phyloP scores from a whole-genome alignment of 306 rosid species.

The Fragaria vesca region DNA sequence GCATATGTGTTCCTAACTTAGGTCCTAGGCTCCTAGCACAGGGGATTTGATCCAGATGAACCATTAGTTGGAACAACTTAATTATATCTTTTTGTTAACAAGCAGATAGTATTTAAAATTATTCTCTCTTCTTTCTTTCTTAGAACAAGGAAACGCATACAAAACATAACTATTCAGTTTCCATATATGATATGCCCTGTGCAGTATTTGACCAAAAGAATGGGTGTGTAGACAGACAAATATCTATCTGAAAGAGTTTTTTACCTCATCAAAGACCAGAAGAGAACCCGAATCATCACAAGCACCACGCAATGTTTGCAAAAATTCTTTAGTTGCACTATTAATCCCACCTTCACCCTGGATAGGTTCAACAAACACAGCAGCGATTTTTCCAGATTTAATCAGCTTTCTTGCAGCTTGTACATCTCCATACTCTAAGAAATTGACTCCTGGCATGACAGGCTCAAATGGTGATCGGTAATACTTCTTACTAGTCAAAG shows the following conservation, averaged over 20 bases:
- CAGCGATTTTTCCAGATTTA: slow-evolving; percentile 14
- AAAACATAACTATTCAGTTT: not conserved
- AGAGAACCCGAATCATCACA: slow-evolving; percentile 79
- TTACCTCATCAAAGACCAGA: slow-evolving; percentile 87
- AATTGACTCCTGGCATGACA: slow-evolving; percentile 22
- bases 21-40: not conserved
- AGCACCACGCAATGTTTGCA: slow-evolving; percentile 58
- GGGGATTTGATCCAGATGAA: not conserved
- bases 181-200: not conserved
- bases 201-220: not conserved
- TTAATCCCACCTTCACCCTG: slow-evolving; percentile 18
- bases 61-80: not conserved
- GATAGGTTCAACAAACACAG: slow-evolving; percentile 20
- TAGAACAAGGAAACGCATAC: not conserved
- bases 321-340: slow-evolving; percentile 80
- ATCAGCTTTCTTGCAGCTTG: slow-evolving; percentile 1
- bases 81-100: not conserved
- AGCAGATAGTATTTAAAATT: not conserved
- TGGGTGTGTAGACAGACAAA: not conserved
- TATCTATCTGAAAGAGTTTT: not conserved
- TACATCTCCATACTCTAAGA: slow-evolving; percentile 14
- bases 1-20: not conserved
- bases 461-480: slow-evolving; percentile 21
- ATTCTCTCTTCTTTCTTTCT: not conserved
- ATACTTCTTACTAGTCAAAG: slow-evolving; percentile 14